Base-by-base conservation (phyloP, 2,329 filamentous ascomycete genomes). In the Fusarium sp. region DNA sequence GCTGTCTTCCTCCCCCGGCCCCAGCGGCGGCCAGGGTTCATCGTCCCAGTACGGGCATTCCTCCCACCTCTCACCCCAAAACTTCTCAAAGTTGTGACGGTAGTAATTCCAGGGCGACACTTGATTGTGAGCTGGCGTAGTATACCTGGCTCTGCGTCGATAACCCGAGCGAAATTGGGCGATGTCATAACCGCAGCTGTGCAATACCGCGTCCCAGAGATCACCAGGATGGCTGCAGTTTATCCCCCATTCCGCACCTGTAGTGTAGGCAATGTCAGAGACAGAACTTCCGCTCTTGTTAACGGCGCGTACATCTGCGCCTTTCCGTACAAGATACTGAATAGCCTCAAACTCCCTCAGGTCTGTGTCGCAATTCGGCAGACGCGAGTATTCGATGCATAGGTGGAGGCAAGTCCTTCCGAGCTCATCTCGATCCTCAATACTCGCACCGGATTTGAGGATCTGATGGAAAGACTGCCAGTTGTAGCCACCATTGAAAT, bases 121-220 rank as follows among this genome's bases (percentile, higher is more conserved):
- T 22, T 0, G 6, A 33, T 20, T 31, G 31, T 20, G 52, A 5
- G 0, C 13, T 7, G 0, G 2, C 1, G 10, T 13, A 3, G 39
- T 31, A 20, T 67, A 69, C 14, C 4, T 37, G 4, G 63, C 45
- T 29, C 59, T 61, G 4, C 62, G 54, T 8, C 22, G 43, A 9
- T 24, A 6, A 0, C n/a, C 35, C 3, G 58, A 56, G 7, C 45
- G 61, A 8, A 67, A 71, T 9, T 68, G 22, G 1, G 22, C 11
- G 18, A 68, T 67, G 3, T 50, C 35, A 14, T 39, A 48, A 4
- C 65, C 70, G 14, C 64, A 70, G 2, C 9, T 33, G 6, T 73
- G 50, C 7, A 74, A 14, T 2, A 61, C 59, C 3, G 67, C 56
- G 22, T 71, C 70, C 70, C 72, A 73, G 5, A 69, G 13, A 11